phyloP scores from a whole-genome alignment of 148 eudicot genomes.

The Diospyros kaki region DNA sequence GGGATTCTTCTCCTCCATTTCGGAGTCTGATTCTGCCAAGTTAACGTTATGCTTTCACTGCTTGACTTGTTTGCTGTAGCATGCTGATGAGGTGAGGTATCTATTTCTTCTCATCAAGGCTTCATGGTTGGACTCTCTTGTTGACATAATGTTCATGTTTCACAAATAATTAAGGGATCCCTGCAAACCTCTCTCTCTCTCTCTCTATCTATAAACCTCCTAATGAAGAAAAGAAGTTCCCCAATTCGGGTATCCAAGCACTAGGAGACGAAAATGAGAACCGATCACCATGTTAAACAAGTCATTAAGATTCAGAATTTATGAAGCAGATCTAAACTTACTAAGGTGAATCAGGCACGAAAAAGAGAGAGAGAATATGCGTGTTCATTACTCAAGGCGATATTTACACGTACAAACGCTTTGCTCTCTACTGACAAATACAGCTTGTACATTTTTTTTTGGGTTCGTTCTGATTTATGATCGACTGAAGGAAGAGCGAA shows the following conservation, averaged over 20 bases:
- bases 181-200: background rate
- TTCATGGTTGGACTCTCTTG: background rate
- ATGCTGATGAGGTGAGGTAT: conserved; percentile 9
- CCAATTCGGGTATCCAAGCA: too few relatives aligned
- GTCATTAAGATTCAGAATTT: too few relatives aligned
- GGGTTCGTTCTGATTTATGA: background rate
- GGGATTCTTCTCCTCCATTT: conserved; percentile 3
- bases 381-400: background rate
- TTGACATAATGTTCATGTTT: background rate
- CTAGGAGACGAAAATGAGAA: too few relatives aligned
- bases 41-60: background rate
- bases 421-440: background rate
- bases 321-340: too few relatives aligned
- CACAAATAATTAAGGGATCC: background rate
- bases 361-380: background rate
- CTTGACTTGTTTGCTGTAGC: conserved; percentile 6
- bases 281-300: too few relatives aligned
- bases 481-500: conserved; percentile 27
- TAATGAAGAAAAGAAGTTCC: background rate
- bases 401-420: background rate
- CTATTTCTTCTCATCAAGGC: background rate
- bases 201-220: background rate
- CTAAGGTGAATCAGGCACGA: too few relatives aligned
- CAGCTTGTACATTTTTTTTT: background rate
- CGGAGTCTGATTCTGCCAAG: conserved; percentile 30